Evolutionary conservation across 768 basidiomycete genomes (phyloP), one percentile per base, ranked within the genome.

Genomic region (Mycena leptocephala): DNA sequence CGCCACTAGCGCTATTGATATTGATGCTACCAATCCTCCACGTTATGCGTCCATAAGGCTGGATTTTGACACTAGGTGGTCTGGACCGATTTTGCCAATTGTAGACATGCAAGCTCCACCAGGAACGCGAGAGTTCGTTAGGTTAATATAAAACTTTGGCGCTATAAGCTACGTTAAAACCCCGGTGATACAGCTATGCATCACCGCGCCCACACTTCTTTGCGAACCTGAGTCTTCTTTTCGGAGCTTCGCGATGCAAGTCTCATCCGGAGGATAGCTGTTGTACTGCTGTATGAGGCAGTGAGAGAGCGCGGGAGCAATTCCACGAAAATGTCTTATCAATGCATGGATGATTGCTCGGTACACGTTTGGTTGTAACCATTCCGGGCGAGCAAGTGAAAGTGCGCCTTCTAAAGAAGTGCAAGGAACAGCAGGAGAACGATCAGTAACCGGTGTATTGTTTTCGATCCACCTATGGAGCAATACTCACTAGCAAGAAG

Each of bases 1-100:
- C 20, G 35, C 35, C 41, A 41, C 64, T 73, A 73, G 64, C 28
- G 39, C 28, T 6, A 5, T 61, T 55, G 61, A 63, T 55, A 48
- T 0, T 43, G 62, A 43, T 51, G 46, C n/a, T n/a, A n/a, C n/a
- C n/a, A 32, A 39, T 39, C 18, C 53, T 32, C n/a, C 64, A 74
- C 46, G 72, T 66, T 73, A 32, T 66, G 20, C 6, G 22, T 7
- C 69, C 70, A 51, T 32, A 35, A 58, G 30, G 64, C 24, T 56
- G 55, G 53, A 35, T 59, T 59, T 63, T 43, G 24, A 41, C 70
- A 55, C 39, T 5, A 13, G 16, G 33, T 8, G 35, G 32, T 70
- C 41, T 32, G 53, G 22, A 8, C 22, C 32, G 8, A 51, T 26
- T 7, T 20, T 58, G 16, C 26, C 53, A 11, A 28, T 3, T 5